phyloP scores from a whole-genome alignment of 495 filamentous ascomycete genomes.

The Collariella sp. region DNA sequence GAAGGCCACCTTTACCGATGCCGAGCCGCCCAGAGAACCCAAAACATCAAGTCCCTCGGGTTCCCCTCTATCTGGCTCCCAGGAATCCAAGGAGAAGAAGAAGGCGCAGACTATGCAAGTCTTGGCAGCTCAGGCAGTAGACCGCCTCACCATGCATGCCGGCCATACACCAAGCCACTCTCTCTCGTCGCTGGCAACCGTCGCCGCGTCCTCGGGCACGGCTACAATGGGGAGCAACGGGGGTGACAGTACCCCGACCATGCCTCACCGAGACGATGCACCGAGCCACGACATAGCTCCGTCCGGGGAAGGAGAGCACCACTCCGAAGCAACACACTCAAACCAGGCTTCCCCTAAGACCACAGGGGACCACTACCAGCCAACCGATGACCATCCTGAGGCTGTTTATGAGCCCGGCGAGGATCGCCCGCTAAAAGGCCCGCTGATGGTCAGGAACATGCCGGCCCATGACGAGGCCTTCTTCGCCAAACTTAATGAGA shows the following conservation, averaged over 20 bases:
- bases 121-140: slow-evolving; percentile 31
- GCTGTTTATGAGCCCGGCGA: slow-evolving; percentile 20
- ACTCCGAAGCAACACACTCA: neutral
- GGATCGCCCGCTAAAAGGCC: slow-evolving; percentile 35
- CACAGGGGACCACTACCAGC: neutral
- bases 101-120: slow-evolving; percentile 35
- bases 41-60: slow-evolving; percentile 18
- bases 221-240: slow-evolving; percentile 34
- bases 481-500: slow-evolving; percentile 34
- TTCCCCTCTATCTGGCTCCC: slow-evolving; percentile 14
- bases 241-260: slow-evolving; percentile 33
- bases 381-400: slow-evolving; percentile 19
- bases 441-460: slow-evolving; percentile 38
- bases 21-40: slow-evolving; percentile 15
- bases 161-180: slow-evolving; percentile 43
- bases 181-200: slow-evolving; percentile 34
- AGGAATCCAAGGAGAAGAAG: slow-evolving; percentile 11
- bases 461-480: slow-evolving; percentile 41
- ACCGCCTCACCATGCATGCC: slow-evolving; percentile 41
- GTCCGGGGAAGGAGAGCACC: slow-evolving; percentile 4
- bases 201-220: slow-evolving; percentile 23
- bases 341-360: neutral
- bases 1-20: slow-evolving; percentile 36
- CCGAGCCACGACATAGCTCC: slow-evolving; percentile 3
- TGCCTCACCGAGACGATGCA: slow-evolving; percentile 18